These are phyloP conservation scores for Periconia digitata DNA, from an alignment of 2,329 filamentous ascomycete species.

Conservation along the genomic window DNA sequence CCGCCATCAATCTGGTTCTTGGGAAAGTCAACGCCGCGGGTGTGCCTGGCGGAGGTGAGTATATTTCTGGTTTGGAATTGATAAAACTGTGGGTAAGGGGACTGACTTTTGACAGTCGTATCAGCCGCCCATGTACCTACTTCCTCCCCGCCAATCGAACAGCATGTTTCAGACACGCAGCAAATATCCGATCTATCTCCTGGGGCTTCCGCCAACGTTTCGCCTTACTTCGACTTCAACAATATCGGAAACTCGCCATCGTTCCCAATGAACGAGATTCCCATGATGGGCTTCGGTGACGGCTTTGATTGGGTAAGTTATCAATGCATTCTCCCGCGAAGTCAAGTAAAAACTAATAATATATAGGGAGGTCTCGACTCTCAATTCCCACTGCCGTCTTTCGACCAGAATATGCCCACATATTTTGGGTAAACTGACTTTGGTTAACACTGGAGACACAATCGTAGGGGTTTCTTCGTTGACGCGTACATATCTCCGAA, in stretches of 20 bases:
- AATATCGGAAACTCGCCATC: conserved; percentile 3
- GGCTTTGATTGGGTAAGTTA: conserved; percentile 27
- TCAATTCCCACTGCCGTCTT: conserved; percentile 10
- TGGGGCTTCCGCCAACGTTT: not conserved
- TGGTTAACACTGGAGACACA: too few species aligned
- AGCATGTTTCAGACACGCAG: not conserved
- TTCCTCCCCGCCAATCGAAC: too few species aligned
- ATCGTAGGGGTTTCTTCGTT: too few species aligned
- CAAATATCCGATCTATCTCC: not conserved
- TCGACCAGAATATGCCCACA: conserved; percentile 8
- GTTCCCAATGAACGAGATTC: conserved; percentile 19
- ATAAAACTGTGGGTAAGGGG: too few species aligned
- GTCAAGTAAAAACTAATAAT: not conserved
- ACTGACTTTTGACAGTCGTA: too few species aligned
- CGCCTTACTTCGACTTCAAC: conserved; percentile 18
- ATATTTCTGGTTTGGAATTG: too few species aligned
- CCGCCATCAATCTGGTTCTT: conserved; percentile 31
- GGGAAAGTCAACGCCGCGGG: conserved; percentile 17
- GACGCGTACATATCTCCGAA: too few species aligned
- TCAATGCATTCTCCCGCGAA: not conserved
- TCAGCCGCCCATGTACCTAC: too few species aligned
- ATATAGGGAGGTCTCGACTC: conserved; percentile 15
- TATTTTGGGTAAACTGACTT: too few species aligned
- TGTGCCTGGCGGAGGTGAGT: conserved; percentile 2
- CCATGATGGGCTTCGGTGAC: conserved; percentile 25